Conservation (phyloP, 805 yeast species). For the Candida krabiensis region DNA sequence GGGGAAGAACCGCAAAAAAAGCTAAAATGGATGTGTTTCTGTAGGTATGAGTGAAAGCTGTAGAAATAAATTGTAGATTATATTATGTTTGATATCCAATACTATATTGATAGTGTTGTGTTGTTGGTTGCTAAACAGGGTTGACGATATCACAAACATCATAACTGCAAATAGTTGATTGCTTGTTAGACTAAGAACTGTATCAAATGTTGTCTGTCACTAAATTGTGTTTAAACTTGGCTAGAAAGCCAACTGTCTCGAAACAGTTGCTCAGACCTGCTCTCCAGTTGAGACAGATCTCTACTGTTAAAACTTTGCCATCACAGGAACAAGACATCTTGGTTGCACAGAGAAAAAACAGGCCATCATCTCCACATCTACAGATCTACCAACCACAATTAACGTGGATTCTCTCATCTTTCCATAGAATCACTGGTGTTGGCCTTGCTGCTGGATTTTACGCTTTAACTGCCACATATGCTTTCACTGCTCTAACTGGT, state of each 20-base stretch:
- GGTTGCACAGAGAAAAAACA: slow-evolving; percentile 75
- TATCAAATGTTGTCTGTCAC: slow-evolving; percentile 20
- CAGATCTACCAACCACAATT: slow-evolving; percentile 89
- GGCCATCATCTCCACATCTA: slow-evolving; percentile 92
- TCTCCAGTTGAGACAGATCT: slow-evolving; percentile 27
- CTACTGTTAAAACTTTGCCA: slow-evolving; percentile 53
- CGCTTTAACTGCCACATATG: slow-evolving; percentile 73
- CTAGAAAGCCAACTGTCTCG: slow-evolving; percentile 12
- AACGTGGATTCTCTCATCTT: slow-evolving; percentile 75
- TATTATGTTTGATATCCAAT: too few species aligned
- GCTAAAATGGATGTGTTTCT: too few species aligned
- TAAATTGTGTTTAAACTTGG: slow-evolving; percentile 22
- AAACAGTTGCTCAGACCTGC: slow-evolving; percentile 22
- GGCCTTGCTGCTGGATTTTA: slow-evolving; percentile 78
- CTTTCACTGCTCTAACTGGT: slow-evolving; percentile 66
- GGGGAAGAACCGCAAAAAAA: too few species aligned
- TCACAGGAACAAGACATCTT: slow-evolving; percentile 69
- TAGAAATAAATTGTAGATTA: too few species aligned
- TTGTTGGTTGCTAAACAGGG: too few species aligned
- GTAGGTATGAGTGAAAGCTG: too few species aligned
- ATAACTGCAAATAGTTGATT: too few species aligned
- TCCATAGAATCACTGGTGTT: slow-evolving; percentile 89
- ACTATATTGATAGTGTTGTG: too few species aligned
- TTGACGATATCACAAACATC: too few species aligned
- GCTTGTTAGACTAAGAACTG: too few species aligned